Conservation (phyloP, 2,329 filamentous ascomycete genomes). For the Cladosporium oxysporum region DNA sequence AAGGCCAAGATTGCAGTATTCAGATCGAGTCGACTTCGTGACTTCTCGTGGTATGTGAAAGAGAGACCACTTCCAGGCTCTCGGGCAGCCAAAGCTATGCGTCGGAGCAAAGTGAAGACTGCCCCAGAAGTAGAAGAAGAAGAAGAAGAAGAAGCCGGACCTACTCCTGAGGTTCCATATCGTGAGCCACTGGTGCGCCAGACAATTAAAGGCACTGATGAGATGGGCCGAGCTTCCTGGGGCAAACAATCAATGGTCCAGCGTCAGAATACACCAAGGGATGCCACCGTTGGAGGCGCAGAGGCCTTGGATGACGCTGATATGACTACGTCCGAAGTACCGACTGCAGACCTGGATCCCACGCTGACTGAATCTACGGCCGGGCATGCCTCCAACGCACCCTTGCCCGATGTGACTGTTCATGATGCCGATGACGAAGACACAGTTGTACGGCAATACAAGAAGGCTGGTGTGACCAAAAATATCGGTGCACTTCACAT, state of each 20-base stretch:
- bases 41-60: conserved; percentile 40
- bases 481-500: conserved; percentile 25
- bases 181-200: background rate
- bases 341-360: background rate
- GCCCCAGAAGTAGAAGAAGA: background rate
- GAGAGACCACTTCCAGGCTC: background rate
- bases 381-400: background rate
- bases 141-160: background rate
- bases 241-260: background rate
- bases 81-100: background rate
- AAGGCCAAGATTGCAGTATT: conserved; percentile 48
- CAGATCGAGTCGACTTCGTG: conserved; percentile 39
- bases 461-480: conserved; percentile 13
- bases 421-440: background rate
- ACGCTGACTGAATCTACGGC: background rate
- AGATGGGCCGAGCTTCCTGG: background rate
- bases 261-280: background rate
- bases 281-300: background rate
- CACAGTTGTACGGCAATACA: background rate
- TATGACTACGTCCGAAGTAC: background rate
- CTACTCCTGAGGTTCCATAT: background rate
- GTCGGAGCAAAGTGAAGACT: background rate
- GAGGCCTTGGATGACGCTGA: background rate
- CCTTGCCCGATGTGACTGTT: conserved; percentile 3
- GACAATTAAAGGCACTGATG: background rate